A percentile compares a stretch with the other conserved stretches of the same genome.
These are phyloP conservation scores for Alternaria consortialis DNA, from an alignment of 2,329 filamentous ascomycete species.

Conservation along the genomic window DNA sequence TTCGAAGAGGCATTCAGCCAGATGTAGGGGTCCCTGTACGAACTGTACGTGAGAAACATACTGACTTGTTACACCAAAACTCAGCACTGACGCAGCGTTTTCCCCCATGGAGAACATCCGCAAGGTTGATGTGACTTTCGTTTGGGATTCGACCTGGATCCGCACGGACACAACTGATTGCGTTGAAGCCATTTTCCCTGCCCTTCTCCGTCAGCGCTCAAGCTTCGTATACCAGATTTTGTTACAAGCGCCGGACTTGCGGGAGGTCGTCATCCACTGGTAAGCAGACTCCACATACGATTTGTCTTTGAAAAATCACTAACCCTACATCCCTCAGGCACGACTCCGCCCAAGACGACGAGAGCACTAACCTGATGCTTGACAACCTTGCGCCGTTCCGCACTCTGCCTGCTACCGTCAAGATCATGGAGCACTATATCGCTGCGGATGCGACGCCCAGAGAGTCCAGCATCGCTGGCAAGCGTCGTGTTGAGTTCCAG, in stretches of 20 bases:
- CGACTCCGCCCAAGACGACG: conserved; percentile 40
- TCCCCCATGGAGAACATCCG: conserved; percentile 48
- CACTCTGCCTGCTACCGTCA: conserved; percentile 28
- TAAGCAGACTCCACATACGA: neutral
- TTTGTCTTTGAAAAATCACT: neutral
- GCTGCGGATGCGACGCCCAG: conserved; percentile 33
- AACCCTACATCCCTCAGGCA: conserved; percentile 20
- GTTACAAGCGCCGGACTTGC: conserved; percentile 35
- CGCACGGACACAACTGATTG: conserved; percentile 26
- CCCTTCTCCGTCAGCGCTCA: conserved; percentile 37
- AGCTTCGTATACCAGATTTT: conserved; percentile 37
- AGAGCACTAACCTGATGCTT: conserved; percentile 29
- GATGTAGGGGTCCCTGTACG: conserved; percentile 15
- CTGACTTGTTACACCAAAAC: neutral
- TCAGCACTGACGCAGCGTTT: conserved; percentile 35
- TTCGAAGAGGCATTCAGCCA: conserved; percentile 41
- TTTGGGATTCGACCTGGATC: conserved; percentile 48
- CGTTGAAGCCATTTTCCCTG: conserved; percentile 38
- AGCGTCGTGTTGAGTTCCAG: conserved; percentile 43
- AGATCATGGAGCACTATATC: conserved; percentile 41
- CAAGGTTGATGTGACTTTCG: conserved; percentile 42
- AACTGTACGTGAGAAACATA: neutral
- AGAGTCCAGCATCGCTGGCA: conserved; percentile 36
- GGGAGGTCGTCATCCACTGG: conserved; percentile 40
- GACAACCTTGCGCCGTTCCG: conserved; percentile 38